Evolutionary conservation across 169 alveolate genomes (phyloP), one percentile per base, ranked within the genome.

Genomic region (Cryptosporidium andersoni): DNA sequence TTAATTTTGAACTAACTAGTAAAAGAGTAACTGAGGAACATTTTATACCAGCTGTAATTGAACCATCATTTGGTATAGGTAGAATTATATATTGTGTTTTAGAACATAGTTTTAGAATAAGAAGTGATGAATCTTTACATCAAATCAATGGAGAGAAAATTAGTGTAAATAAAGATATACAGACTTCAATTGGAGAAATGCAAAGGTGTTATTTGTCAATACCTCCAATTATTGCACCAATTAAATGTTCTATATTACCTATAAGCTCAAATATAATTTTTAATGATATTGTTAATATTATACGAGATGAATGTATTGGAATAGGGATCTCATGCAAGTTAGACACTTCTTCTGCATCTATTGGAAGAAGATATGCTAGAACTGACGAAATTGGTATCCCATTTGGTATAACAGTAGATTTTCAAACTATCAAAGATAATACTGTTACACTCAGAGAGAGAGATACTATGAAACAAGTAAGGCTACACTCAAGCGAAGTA

Each of bases 301-400:
- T 66, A 42, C 58, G 88, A 89, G 63, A 90, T 81, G 64, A 80
- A 11, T 74, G 55, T 39, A 58, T 74, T 74, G 48, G 68, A 63
- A 81, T 81, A 52, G 97, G 98, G 42, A 82, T 96, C 25, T 92
- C 98, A 2, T 95, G 95, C 58, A 95, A 96, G 89, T 91, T 96
- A 52, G 99, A 97, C 82, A 95, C 91, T 63, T 90, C 98, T 5
- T 93, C 97, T n/a, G 96, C 93, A 36, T 90, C 98, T 7, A 94
- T 97, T 65, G 99, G 99, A 14, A 96, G 94, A 89, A 92, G 98
- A 82, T 97, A 98, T 89, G 99, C 99, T 1, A 90, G 99, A 68
- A 96, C 98, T 62, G 99, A 98, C 74, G 99, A 98, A 91, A 92
- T 97, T 9, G 99, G 99, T 3, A 95, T 97, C 49, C 99, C 99